A percentile compares a stretch with the other conserved stretches of the same genome.
Evolutionary conservation across 768 basidiomycete genomes (phyloP).

Genomic region (Dictyophora rubrovolvata): DNA sequence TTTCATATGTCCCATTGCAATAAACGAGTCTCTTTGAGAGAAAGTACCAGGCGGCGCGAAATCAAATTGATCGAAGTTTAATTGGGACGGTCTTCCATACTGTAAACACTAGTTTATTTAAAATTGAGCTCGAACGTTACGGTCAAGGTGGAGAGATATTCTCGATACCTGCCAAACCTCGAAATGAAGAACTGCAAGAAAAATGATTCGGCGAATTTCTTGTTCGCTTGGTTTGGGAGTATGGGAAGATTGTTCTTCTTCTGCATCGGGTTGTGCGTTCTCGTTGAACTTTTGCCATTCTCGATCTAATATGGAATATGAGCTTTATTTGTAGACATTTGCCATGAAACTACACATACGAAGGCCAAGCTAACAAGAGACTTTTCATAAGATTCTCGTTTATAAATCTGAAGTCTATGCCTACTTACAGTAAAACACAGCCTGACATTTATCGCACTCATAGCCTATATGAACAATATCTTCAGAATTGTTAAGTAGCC

Average conservation of each 20-base stretch:
- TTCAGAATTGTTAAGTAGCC: not conserved
- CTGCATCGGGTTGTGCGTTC: not conserved
- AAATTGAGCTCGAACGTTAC: not conserved
- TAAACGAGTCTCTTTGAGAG: not conserved
- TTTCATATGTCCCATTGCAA: conserved; percentile 2
- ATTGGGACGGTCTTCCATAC: conserved; percentile 5
- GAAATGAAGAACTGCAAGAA: conserved; percentile 2
- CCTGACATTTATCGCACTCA: conserved; percentile 5
- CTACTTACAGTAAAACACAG: conserved; percentile 3
- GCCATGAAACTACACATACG: not conserved
- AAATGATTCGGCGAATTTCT: conserved; percentile 4
- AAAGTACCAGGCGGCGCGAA: not conserved
- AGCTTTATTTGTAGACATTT: not conserved
- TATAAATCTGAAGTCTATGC: not conserved
- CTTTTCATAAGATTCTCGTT: not conserved
- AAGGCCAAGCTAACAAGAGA: not conserved
- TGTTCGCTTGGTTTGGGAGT: not conserved
- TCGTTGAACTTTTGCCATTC: conserved; percentile 2
- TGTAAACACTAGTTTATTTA: not conserved
- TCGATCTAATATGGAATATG: not conserved
- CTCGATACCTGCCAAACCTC: conserved; percentile 3
- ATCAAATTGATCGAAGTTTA: conserved; percentile 2
- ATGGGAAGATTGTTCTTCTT: not conserved
- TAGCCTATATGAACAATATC: not conserved
- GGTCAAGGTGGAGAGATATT: no score